phyloP scores from a whole-genome alignment of 495 filamentous ascomycete genomes.

The Chaetomium fimeti region DNA sequence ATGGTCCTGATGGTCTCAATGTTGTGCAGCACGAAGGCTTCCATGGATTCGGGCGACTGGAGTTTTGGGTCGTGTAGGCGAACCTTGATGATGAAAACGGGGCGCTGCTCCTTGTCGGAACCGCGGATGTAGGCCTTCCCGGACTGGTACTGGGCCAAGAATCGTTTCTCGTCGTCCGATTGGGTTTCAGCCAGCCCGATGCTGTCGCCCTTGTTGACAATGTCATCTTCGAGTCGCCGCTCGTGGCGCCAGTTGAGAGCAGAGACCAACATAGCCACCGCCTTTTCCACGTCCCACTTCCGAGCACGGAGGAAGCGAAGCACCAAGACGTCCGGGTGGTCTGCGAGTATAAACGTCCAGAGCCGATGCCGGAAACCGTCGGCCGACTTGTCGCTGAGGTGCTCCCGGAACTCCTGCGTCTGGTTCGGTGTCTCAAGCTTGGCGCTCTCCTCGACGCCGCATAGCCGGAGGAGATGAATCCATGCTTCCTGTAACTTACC shows the following conservation, averaged over 20 bases:
- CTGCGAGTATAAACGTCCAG: constrained; percentile 17
- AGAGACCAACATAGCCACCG: constrained; percentile 13
- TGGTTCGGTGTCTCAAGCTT: constrained; percentile 7
- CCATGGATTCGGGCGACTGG: constrained; percentile 20
- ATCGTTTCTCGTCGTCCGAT: constrained; percentile 13
- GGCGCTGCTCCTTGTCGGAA: constrained; percentile 7
- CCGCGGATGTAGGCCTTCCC: constrained; percentile 21
- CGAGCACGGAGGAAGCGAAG: constrained; percentile 15
- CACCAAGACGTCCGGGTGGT: constrained; percentile 17
- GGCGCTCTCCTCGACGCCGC: constrained; percentile 18
- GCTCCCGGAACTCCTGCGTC: background rate
- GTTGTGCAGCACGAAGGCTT: constrained; percentile 20
- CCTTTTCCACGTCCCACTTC: constrained; percentile 15
- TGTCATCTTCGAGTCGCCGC: constrained; percentile 12
- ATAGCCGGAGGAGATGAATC: constrained; percentile 29
- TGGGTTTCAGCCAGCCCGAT: background rate
- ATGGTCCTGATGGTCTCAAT: constrained; percentile 22
- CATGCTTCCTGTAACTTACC: constrained; percentile 28
- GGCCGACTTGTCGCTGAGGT: constrained; percentile 11
- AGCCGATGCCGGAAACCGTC: constrained; percentile 14
- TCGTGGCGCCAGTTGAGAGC: constrained; percentile 18
- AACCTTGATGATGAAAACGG: constrained; percentile 21
- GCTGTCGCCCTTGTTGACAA: constrained; percentile 12
- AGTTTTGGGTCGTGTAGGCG: constrained; percentile 20
- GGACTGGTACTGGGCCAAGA: constrained; percentile 19